Evolutionary conservation across 163 green algal species (phyloP).

Genomic region (Scenedesmus sp.): DNA sequence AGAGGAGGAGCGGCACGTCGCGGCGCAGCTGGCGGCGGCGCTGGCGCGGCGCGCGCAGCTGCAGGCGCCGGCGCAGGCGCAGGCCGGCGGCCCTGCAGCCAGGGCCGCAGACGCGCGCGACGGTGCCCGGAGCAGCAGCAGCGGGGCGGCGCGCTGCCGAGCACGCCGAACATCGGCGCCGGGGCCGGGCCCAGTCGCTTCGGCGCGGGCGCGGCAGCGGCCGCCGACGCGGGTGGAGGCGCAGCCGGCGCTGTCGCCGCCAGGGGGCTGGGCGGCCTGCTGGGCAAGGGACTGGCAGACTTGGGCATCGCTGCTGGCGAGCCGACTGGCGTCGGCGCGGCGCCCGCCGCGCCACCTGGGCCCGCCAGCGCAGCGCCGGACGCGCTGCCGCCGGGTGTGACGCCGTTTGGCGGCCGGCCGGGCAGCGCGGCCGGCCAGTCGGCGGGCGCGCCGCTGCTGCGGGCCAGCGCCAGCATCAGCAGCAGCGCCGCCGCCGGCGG

Average conservation of each 20-base stretch:
- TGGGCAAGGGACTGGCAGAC: conserved; percentile 8
- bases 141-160: background rate
- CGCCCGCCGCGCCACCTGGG: no score
- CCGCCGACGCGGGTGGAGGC: background rate
- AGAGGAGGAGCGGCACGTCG: conserved; percentile 22
- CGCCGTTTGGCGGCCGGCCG: conserved; percentile 14
- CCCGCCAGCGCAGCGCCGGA: background rate
- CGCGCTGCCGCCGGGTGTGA: conserved; percentile 9
- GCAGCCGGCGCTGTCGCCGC: background rate
- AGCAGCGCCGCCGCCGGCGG: background rate
- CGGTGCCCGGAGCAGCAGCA: background rate
- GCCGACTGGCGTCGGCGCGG: no score
- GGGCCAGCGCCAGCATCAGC: background rate
- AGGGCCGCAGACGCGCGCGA: background rate
- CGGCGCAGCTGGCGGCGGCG: conserved; percentile 22
- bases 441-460: no score
- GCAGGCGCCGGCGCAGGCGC: background rate
- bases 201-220: background rate
- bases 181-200: no score
- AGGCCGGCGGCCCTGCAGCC: background rate
- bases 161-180: no score
- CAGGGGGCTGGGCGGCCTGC: conserved; percentile 9
- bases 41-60: conserved; percentile 31
- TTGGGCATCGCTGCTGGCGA: no score
- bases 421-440: background rate